A percentile compares a stretch with the other conserved stretches of the same genome.
These are phyloP conservation scores for Alternaria novae-zelandiae DNA, from an alignment of 2,329 filamentous ascomycete genomes.

Conservation along the genomic window DNA sequence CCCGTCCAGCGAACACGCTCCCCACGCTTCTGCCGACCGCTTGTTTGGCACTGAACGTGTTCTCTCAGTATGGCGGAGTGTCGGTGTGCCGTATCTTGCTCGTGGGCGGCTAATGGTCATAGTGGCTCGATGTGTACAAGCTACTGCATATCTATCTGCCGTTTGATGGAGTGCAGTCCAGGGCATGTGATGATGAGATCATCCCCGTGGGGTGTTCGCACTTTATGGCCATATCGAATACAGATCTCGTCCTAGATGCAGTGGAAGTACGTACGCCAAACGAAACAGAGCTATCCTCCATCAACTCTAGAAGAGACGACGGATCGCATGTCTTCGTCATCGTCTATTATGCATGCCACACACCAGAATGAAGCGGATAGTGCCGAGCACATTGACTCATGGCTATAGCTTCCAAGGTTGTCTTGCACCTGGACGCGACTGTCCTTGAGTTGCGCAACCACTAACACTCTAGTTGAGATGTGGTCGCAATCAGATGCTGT, in stretches of 20 bases:
- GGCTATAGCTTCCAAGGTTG: not conserved
- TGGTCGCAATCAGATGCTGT: not conserved
- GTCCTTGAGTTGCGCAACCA: not conserved
- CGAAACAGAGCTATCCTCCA: not conserved
- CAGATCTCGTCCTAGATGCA: not conserved
- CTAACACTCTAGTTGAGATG: not conserved
- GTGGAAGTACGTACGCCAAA: not conserved
- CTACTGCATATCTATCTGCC: conserved; percentile 9
- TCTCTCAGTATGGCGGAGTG: conserved; percentile 5
- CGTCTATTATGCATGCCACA: not conserved
- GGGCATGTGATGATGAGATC: not conserved
- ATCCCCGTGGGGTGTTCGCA: not conserved
- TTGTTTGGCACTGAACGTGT: not conserved
- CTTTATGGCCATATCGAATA: not conserved
- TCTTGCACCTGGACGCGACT: not conserved
- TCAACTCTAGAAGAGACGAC: not conserved
- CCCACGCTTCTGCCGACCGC: conserved; percentile 20
- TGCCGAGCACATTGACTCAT: not conserved
- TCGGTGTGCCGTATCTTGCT: conserved; percentile 14
- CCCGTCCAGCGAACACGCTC: conserved; percentile 11
- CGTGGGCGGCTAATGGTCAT: not conserved
- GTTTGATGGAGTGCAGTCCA: not conserved
- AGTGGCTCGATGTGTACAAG: conserved; percentile 2
- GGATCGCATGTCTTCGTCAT: not conserved
- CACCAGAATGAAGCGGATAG: not conserved